A percentile compares a stretch with the other conserved stretches of the same genome.
Conservation (phyloP, 768 basidiomycete species). For the Dioszegia crocea region DNA sequence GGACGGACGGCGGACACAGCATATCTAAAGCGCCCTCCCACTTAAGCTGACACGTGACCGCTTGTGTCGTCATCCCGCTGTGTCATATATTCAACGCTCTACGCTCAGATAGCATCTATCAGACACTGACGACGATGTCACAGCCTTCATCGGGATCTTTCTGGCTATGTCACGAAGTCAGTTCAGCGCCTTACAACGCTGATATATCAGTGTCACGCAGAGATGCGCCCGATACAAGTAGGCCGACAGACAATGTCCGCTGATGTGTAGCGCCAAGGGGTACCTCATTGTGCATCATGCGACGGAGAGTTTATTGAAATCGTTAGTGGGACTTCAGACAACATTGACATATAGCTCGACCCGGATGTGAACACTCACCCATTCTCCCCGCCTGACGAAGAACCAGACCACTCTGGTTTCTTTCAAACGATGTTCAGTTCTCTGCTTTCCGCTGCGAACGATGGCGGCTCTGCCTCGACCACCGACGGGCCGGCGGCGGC, state of each 20-base stretch:
- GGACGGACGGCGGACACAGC: too few relatives aligned
- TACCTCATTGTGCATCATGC: slow-evolving; percentile 75
- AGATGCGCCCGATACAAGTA: slow-evolving; percentile 85
- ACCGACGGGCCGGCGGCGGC: background rate
- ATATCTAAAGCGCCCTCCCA: too few relatives aligned
- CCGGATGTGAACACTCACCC: slow-evolving; percentile 30
- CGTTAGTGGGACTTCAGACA: slow-evolving; percentile 47
- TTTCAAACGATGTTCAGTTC: slow-evolving; percentile 20
- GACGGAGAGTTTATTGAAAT: slow-evolving; percentile 76
- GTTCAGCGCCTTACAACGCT: background rate
- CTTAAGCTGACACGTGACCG: too few relatives aligned
- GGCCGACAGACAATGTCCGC: background rate
- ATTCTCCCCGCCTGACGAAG: background rate
- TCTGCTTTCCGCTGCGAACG: slow-evolving; percentile 16
- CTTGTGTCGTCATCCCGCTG: too few relatives aligned
- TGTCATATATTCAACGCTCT: background rate
- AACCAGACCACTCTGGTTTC: slow-evolving; percentile 8
- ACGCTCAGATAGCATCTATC: background rate
- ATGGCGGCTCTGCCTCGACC: background rate
- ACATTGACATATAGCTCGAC: slow-evolving; percentile 25
- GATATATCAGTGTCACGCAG: slow-evolving; percentile 69
- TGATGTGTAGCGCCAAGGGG: slow-evolving; percentile 19
- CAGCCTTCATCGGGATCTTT: slow-evolving; percentile 20
- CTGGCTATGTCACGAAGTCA: slow-evolving; percentile 45
- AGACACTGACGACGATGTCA: too few relatives aligned